Conservation (phyloP, 1,284 basidiomycete genomes). For the Irpex sp. region DNA sequence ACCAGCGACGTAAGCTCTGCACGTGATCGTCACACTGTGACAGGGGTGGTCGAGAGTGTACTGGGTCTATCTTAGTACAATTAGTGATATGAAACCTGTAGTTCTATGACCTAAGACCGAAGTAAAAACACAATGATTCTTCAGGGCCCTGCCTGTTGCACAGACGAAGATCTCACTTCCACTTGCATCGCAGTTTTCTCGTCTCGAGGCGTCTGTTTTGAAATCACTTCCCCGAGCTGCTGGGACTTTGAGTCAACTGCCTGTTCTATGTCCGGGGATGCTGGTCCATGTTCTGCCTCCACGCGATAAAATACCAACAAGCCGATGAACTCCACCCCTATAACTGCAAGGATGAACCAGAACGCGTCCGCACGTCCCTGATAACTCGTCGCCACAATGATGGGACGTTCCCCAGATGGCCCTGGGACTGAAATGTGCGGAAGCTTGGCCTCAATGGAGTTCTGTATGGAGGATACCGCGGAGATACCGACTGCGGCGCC, state of each 20-base stretch:
- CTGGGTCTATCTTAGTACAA: background rate
- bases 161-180: no score
- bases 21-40: no score
- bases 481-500: constrained; percentile 48
- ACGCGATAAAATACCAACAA: constrained; percentile 36
- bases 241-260: background rate
- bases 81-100: no score
- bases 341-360: constrained; percentile 46
- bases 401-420: constrained; percentile 6
- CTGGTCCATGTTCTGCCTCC: background rate
- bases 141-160: no score
- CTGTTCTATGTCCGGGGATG: background rate
- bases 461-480: constrained; percentile 43
- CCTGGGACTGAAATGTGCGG: constrained; percentile 17
- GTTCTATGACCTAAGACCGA: no score
- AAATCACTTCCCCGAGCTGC: no score
- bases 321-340: constrained; percentile 30
- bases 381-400: constrained; percentile 21
- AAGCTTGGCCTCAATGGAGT: constrained; percentile 34
- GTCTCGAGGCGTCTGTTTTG: no score
- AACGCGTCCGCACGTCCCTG: constrained; percentile 42
- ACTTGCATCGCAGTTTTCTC: no score
- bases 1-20: no score
- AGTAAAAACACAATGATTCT: no score
- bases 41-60: no score